Conservation (phyloP, 306 rosid species). For the Cucumis hystrix region DNA sequence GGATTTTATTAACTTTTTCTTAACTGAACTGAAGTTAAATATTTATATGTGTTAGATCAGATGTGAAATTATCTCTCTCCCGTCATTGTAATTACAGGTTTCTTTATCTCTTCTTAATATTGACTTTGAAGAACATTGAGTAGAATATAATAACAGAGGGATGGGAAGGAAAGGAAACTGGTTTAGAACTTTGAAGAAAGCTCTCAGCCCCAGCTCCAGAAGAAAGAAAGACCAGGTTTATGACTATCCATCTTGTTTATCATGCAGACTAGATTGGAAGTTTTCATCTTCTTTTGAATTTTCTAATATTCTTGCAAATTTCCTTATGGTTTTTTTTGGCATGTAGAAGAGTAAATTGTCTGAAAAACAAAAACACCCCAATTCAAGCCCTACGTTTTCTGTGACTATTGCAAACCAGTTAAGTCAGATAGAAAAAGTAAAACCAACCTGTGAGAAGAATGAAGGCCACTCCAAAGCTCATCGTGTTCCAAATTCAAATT, state of each 20-base stretch:
- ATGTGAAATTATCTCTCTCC: background rate
- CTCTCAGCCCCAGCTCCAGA: conserved; percentile 78
- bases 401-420: conserved; percentile 26
- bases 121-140: conserved; percentile 17
- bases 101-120: background rate
- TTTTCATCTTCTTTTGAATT: conserved; percentile 1
- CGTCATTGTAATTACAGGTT: background rate
- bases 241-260: background rate
- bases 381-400: conserved; percentile 21
- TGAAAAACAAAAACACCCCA: conserved; percentile 54
- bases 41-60: background rate
- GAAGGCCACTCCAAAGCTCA: conserved; percentile 26
- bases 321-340: conserved; percentile 31
- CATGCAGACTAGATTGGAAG: background rate
- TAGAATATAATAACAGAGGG: conserved; percentile 47
- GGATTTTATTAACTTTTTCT: background rate
- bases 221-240: conserved; percentile 53
- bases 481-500: conserved; percentile 26
- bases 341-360: conserved; percentile 76
- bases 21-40: background rate
- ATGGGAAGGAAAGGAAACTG: conserved; percentile 95
- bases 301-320: conserved; percentile 7
- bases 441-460: conserved; percentile 31
- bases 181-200: conserved; percentile 83
- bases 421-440: conserved; percentile 44